These are phyloP conservation scores for Geotrichum aggregatum DNA, from an alignment of 1,139 yeast species.

Conservation along the genomic window DNA sequence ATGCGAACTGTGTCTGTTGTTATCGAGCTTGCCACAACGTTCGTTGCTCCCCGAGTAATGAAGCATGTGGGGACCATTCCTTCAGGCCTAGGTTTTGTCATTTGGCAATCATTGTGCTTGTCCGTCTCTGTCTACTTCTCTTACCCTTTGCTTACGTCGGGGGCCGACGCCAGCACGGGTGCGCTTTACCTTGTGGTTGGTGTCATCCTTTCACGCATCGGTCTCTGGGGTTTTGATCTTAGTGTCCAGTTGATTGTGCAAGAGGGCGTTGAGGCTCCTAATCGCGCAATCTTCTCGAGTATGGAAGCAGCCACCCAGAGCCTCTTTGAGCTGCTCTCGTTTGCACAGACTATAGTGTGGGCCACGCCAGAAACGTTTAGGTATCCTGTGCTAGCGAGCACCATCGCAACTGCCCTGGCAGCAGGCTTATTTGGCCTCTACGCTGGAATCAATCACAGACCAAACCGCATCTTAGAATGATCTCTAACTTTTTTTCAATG, in stretches of 20 bases:
- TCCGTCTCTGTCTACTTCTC: conserved; percentile 19
- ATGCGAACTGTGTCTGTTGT: conserved; percentile 34
- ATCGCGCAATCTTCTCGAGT: conserved; percentile 38
- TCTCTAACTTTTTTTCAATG: no score
- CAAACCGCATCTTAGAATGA: no score
- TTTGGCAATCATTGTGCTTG: conserved; percentile 28
- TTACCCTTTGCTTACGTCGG: conserved; percentile 9
- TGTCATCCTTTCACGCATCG: conserved; percentile 39
- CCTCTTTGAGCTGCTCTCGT: conserved; percentile 36
- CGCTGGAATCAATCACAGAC: background rate
- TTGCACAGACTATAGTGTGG: conserved; percentile 36
- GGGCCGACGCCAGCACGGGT: conserved; percentile 12
- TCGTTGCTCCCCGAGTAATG: conserved; percentile 33
- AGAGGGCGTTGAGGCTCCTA: conserved; percentile 33
- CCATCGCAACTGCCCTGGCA: conserved; percentile 28
- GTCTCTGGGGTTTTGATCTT: conserved; percentile 43
- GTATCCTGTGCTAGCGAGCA: conserved; percentile 34
- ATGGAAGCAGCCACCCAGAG: conserved; percentile 40
- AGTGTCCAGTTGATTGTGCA: conserved; percentile 38
- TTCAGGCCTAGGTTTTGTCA: conserved; percentile 35
- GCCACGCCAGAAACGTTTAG: conserved; percentile 34
- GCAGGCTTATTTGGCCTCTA: conserved; percentile 23
- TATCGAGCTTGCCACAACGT: conserved; percentile 36
- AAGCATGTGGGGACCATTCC: conserved; percentile 32
- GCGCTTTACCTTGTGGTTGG: conserved; percentile 26